Percentiles rank a stretch among this genome's conserved stretches.
These are phyloP conservation scores for Saccharomyces cerevisiae DNA, from an alignment of 805 yeast genomes.

Conservation along the genomic window DNA sequence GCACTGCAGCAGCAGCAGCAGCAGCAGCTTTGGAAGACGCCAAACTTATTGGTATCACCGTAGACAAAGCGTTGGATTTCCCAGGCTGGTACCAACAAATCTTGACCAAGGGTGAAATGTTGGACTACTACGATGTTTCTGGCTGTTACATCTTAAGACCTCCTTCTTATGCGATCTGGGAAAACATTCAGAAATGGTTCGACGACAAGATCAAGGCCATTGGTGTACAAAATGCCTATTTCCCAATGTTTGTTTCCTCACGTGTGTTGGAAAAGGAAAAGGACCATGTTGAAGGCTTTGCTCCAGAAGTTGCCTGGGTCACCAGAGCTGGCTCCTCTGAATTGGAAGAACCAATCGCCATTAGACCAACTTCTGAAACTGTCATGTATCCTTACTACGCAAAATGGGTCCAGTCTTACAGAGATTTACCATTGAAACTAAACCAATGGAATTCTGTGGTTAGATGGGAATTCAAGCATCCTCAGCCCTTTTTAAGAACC, in stretches of 20 bases:
- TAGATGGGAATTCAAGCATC: constrained; percentile 99
- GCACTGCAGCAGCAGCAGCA: constrained; percentile 24
- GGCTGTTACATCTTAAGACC: constrained; percentile 98
- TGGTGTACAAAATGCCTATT: constrained; percentile 91
- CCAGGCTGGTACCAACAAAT: constrained; percentile 97
- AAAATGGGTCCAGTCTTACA: constrained; percentile 96
- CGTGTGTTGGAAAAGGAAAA: constrained; percentile 93
- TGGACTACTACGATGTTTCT: constrained; percentile 96
- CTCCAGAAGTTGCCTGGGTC: constrained; percentile 99
- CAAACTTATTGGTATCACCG: constrained; percentile 91
- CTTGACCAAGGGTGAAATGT: constrained; percentile 93
- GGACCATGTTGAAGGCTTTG: constrained; percentile 98
- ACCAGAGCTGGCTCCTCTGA: constrained; percentile 92
- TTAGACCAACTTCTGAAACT: constrained; percentile 98
- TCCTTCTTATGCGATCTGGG: constrained; percentile 91
- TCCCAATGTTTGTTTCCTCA: constrained; percentile 96
- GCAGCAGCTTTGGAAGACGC: constrained; percentile 64
- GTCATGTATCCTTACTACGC: constrained; percentile 99
- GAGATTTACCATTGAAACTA: constrained; percentile 91
- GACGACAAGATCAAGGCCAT: constrained; percentile 69
- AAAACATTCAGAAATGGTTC: constrained; percentile 81
- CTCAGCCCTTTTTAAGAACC: constrained; percentile 97
- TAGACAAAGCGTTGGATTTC: constrained; percentile 84
- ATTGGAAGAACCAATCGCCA: constrained; percentile 95
- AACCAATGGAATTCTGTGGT: constrained; percentile 99